These are phyloP conservation scores for Phyllosticta citrichinensis DNA, from an alignment of 2,329 filamentous ascomycete genomes.

Conservation along the genomic window DNA sequence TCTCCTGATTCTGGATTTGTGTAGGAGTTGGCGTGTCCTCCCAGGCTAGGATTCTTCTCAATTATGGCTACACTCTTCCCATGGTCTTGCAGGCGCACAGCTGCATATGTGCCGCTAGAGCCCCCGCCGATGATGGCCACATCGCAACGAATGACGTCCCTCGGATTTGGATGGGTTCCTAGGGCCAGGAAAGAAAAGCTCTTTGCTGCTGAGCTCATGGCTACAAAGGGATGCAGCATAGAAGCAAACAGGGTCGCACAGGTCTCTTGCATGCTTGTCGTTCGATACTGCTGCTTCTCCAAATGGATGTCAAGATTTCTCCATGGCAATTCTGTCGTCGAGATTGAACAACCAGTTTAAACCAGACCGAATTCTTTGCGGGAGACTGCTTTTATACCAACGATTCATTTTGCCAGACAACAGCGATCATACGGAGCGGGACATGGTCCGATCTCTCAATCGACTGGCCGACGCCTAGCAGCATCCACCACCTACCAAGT, in stretches of 20 bases:
- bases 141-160: slow-evolving; percentile 15
- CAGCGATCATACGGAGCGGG: background rate
- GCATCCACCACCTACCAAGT: background rate
- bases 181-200: background rate
- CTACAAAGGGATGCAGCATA: background rate
- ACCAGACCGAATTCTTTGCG: background rate
- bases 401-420: background rate
- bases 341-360: background rate
- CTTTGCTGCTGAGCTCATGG: background rate
- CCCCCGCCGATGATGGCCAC: slow-evolving; percentile 35
- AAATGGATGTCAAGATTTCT: background rate
- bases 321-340: background rate
- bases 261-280: background rate
- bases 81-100: slow-evolving; percentile 29
- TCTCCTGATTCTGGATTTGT: slow-evolving; percentile 25
- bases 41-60: slow-evolving; percentile 31
- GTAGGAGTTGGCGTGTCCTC: slow-evolving; percentile 43
- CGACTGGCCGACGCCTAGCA: background rate
- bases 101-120: slow-evolving; percentile 31
- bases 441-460: background rate
- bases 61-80: slow-evolving; percentile 30
- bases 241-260: background rate
- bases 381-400: background rate
- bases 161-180: background rate
- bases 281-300: background rate